phyloP scores from a whole-genome alignment of 192 early-diverging fungal genomes.

The Diversispora epigaea region DNA sequence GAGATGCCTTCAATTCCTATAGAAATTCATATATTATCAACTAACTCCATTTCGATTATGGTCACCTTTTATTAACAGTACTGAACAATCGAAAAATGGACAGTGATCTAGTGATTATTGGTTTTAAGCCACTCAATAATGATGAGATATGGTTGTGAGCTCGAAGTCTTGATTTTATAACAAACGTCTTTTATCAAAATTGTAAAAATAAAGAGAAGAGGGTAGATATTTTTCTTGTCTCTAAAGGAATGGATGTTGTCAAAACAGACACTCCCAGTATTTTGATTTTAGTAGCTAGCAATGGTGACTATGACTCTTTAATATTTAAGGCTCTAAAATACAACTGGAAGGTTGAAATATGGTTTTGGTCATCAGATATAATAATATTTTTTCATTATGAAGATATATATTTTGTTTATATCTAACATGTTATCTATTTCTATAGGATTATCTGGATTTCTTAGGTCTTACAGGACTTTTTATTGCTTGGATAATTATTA shows the following conservation, averaged over 20 bases:
- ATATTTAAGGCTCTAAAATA: neutral
- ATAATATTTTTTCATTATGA: neutral
- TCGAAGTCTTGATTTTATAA: neutral
- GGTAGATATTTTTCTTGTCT: neutral
- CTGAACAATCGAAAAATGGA: neutral
- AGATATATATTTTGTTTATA: too few relatives aligned
- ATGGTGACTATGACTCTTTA: neutral
- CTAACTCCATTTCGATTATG: constrained; percentile 7
- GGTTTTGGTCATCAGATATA: too few relatives aligned
- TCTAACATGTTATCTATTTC: constrained; percentile 1
- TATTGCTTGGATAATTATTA: constrained; percentile 10
- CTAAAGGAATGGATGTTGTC: neutral
- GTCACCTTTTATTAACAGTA: neutral
- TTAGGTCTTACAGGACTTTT: neutral
- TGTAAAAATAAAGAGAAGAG: neutral
- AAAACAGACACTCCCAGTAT: neutral
- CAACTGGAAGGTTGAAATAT: neutral
- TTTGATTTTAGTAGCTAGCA: neutral
- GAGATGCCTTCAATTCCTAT: neutral
- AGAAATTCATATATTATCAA: constrained; percentile 2
- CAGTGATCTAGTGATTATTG: neutral
- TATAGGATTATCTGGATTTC: constrained; percentile 10
- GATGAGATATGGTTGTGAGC: neutral
- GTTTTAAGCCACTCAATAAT: neutral
- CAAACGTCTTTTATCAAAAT: neutral